Evolutionary conservation across 768 basidiomycete genomes (phyloP), one percentile per base, ranked within the genome.

Genomic region (Scleroderma bovista): DNA sequence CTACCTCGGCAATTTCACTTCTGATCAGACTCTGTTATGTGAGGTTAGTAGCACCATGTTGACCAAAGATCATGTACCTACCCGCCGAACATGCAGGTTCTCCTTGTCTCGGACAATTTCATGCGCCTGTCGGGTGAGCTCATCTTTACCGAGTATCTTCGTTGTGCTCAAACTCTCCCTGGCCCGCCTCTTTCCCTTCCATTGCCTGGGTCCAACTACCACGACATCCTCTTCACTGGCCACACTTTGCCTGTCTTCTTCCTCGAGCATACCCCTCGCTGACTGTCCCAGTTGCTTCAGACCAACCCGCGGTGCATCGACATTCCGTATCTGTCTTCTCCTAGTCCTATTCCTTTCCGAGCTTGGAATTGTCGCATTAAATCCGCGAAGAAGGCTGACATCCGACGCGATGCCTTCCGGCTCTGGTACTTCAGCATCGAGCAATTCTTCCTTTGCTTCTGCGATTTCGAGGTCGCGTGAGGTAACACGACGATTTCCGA

Each of bases 351-450:
- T 77, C 62, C 83, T 78, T 57, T 92, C 87, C 34, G 93, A 81
- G 61, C 87, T 88, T 12, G 95, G 95, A 38, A 96, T 88, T 2
- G 95, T 97, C 16, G 95, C 95, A 60, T 90, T 87, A 68, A 97
- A 98, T 0, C 95, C 95, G 40, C 86, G 81, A 37, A 96, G 71
- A 31, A 98, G 74, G 59, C 88, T 90, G 45, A 93, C 83, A 59
- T 81, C 79, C 15, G 78, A 75, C 5, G 85, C 84, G 26, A 85
- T 74, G 34, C 82, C 85, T 13, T 80, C 79, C 15, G 79, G 78
- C 57, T 90, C 88, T 2, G 89, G 89, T 2, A 93, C 78, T 29
- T 86, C 82, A 5, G 74, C 75, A 15, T 74, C 70, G 33, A 93
- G 78, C 10, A 93, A 70, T 62, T 90, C 87, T 22, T 86, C 83